A percentile compares a stretch with the other conserved stretches of the same genome.
Evolutionary conservation across 164 flowering plant species (phyloP).

Genomic region (Vitis labrusca): DNA sequence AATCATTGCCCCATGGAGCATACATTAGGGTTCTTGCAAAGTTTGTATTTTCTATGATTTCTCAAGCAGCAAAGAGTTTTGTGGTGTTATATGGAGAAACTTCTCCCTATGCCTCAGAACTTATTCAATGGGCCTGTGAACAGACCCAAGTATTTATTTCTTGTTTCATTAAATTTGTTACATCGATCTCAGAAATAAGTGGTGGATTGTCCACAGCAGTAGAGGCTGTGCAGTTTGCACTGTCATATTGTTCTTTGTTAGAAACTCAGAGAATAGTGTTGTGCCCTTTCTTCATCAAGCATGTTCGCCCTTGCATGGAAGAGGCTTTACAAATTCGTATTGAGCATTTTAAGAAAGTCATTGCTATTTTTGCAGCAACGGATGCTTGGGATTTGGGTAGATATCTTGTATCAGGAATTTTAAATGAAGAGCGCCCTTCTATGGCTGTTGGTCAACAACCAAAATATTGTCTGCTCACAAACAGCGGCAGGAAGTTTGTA

Average conservation of each 20-base stretch:
- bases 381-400: constrained; percentile 63
- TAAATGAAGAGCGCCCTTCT: constrained; percentile 22
- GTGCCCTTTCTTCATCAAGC: constrained; percentile 48
- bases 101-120: constrained; percentile 45
- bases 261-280: constrained; percentile 46
- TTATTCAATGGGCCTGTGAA: constrained; percentile 62
- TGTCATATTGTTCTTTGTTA: constrained; percentile 54
- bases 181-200: constrained; percentile 47
- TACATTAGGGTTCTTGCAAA: constrained; percentile 47
- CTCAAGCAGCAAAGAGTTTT: constrained; percentile 66
- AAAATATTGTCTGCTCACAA: constrained; percentile 56
- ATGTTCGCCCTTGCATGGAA: constrained; percentile 53
- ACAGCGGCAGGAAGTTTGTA: constrained; percentile 60
- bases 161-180: constrained; percentile 39
- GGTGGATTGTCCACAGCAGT: constrained; percentile 47
- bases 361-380: constrained; percentile 41
- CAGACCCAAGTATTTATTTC: constrained; percentile 45
- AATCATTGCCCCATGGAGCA: constrained; percentile 24
- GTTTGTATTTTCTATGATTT: constrained; percentile 57
- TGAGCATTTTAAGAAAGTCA: constrained; percentile 51
- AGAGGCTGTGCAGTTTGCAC: constrained; percentile 42
- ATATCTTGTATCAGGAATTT: constrained; percentile 45
- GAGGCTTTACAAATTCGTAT: constrained; percentile 39
- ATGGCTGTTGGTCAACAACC: constrained; percentile 29
- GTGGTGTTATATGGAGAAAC: constrained; percentile 43